Evolutionary conservation across 768 basidiomycete species (phyloP).

Genomic region (Postia placenta): DNA sequence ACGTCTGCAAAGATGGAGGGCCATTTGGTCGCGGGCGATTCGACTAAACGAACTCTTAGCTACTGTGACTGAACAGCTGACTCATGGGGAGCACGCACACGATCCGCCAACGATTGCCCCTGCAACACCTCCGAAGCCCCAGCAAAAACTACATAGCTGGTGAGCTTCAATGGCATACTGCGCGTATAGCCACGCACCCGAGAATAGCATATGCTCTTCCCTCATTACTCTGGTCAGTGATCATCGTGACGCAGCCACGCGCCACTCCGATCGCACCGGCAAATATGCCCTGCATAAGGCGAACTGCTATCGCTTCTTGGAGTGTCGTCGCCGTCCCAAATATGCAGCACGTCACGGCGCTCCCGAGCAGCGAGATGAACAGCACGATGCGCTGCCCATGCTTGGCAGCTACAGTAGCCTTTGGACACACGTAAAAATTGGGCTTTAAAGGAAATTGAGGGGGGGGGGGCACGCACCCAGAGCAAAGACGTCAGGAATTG

Average conservation of each 20-base stretch:
- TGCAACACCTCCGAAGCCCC: conserved; percentile 94
- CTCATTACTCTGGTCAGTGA: conserved; percentile 92
- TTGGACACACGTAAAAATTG: neutral
- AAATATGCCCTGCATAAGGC: conserved; percentile 89
- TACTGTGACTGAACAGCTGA: conserved; percentile 1
- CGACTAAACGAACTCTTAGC: conserved; percentile 42
- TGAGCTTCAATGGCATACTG: neutral
- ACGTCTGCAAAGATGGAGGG: conserved; percentile 63
- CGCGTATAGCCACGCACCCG: conserved; percentile 41
- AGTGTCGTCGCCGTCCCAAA: conserved; percentile 76
- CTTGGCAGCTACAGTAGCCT: conserved; percentile 91
- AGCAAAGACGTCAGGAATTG: conserved; percentile 93
- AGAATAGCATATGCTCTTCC: conserved; percentile 91
- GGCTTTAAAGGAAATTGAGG: too few relatives aligned
- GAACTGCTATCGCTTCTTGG: conserved; percentile 76
- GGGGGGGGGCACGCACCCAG: conserved; percentile 68
- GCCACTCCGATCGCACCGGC: conserved; percentile 94
- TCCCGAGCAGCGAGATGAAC: conserved; percentile 79
- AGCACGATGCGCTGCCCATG: conserved; percentile 86
- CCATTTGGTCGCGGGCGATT: conserved; percentile 84
- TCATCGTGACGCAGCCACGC: conserved; percentile 76
- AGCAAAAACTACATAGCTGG: conserved; percentile 60
- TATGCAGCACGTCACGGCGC: conserved; percentile 67
- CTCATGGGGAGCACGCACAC: conserved; percentile 41
- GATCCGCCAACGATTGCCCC: conserved; percentile 83